Base-by-base conservation (phyloP, 2,329 filamentous ascomycete species). In the Pseudogymnoascus sp. region DNA sequence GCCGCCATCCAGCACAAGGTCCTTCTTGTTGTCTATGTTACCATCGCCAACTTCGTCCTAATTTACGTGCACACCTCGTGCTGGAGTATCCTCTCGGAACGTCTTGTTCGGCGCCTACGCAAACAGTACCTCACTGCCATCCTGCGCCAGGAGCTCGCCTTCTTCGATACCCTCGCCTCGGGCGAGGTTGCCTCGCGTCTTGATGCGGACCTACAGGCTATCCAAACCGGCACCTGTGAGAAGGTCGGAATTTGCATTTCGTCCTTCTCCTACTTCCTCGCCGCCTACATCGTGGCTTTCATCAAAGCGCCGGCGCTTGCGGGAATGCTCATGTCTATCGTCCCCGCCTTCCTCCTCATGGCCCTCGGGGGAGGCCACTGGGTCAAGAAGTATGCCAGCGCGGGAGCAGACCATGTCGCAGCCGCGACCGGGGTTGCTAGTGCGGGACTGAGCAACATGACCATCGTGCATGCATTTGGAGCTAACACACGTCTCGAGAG, bases 1-100 rank as follows among this genome's bases (percentile, higher is more conserved):
- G 65, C 69, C 35, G 71, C 71, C 17, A 79, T 86, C 64, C 80
- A 85, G 70, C 69, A 75, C 59, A 86, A 85, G 67, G 81, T 89
- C 42, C 71, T 87, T 71, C 67, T 80, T 58, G 76, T 88, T 21
- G 79, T 86, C 27, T 86, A 85, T 69, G 79, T 89, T 55, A 83
- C 82, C 21, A 81, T 75, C 36, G 75, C 74, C 25, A 81, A 81
- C 66, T 82, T 83, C 60, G 70, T 74, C 4, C 73, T 80, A 4
- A 81, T 80, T 3, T 79, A 77, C 70, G 73, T 75, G 13, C 82
- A 79, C 73, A 75, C 78, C 2, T 76, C 78, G 21, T 77, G 76
- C 60, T 83, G 80, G 75, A 78, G 78, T 1, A 72, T 81, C 10
- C 74, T 79, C 13, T 79, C 80, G 12, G 79, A 81, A 66, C 74